Evolutionary conservation across 805 yeast species (phyloP).

Genomic region (Nakazawaea molendinolei): DNA sequence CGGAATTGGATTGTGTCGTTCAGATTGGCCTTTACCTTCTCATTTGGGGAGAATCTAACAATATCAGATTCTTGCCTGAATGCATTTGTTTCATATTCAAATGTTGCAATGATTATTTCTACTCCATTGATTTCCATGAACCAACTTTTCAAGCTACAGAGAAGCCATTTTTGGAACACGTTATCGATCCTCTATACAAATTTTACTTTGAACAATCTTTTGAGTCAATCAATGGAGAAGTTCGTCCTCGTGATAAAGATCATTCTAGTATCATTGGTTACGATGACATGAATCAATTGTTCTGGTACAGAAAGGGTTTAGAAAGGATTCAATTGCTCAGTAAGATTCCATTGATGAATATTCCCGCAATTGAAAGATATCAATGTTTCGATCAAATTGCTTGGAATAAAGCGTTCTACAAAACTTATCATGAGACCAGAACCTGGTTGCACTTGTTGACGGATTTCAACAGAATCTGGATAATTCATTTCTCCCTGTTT

Average conservation of each 20-base stretch:
- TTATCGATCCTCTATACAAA: conserved; percentile 69
- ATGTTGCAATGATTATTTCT: conserved; percentile 66
- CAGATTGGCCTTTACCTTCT: conserved; percentile 67
- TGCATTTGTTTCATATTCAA: conserved; percentile 80
- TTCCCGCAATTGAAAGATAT: conserved; percentile 52
- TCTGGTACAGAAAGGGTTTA: conserved; percentile 75
- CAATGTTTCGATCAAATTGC: conserved; percentile 42
- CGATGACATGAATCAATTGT: conserved; percentile 84
- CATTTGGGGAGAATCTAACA: conserved; percentile 90
- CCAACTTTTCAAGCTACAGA: conserved; percentile 22
- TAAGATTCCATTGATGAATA: conserved; percentile 41
- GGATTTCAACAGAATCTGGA: conserved; percentile 77
- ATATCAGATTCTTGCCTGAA: conserved; percentile 82
- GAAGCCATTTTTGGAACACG: conserved; percentile 51
- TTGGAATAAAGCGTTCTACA: conserved; percentile 65
- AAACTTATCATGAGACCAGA: conserved; percentile 70
- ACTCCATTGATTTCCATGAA: conserved; percentile 36
- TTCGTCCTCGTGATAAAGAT: conserved; percentile 50
- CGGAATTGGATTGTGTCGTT: conserved; percentile 46
- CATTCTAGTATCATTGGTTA: conserved; percentile 73
- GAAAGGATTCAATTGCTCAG: conserved; percentile 43
- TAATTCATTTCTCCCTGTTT: conserved; percentile 63
- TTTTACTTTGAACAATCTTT: conserved; percentile 51
- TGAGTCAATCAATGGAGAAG: conserved; percentile 36
- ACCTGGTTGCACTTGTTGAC: conserved; percentile 70